phyloP scores from a whole-genome alignment of 2,329 filamentous ascomycete species.

The Byssochlamys sp. region DNA sequence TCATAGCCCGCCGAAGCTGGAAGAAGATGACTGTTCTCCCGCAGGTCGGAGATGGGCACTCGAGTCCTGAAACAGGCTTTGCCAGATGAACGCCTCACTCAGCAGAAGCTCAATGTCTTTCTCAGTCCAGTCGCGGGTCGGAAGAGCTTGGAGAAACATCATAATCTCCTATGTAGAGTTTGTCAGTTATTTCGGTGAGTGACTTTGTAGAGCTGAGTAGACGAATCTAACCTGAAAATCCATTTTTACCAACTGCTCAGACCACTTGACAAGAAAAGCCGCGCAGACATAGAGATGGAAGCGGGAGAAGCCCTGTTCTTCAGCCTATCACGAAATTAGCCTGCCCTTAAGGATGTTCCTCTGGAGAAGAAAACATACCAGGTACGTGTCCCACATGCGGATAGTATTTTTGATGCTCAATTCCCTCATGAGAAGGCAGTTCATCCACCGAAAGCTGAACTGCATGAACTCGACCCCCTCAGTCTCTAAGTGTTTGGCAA shows the following conservation, averaged over 20 bases:
- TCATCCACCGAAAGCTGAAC: slow-evolving; percentile 99
- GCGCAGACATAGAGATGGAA: slow-evolving; percentile 98
- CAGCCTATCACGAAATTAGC: slow-evolving; percentile 52
- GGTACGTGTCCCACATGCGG: slow-evolving; percentile 98
- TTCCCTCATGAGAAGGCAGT: slow-evolving; percentile 94
- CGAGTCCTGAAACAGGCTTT: slow-evolving; percentile 90
- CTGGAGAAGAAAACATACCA: slow-evolving; percentile 47
- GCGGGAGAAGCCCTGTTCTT: slow-evolving; percentile 95
- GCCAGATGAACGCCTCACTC: slow-evolving; percentile 97
- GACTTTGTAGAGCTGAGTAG: neutral
- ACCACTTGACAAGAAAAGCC: slow-evolving; percentile 97
- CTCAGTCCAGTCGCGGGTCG: slow-evolving; percentile 88
- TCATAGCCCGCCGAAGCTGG: slow-evolving; percentile 16
- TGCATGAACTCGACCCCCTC: slow-evolving; percentile 97
- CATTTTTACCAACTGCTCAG: slow-evolving; percentile 87
- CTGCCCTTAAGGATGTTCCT: slow-evolving; percentile 7
- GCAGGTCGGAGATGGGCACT: slow-evolving; percentile 63
- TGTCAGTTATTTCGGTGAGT: neutral
- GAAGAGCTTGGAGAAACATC: slow-evolving; percentile 96
- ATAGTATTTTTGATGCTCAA: slow-evolving; percentile 94
- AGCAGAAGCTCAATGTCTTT: slow-evolving; percentile 94
- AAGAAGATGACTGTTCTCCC: slow-evolving; percentile 20
- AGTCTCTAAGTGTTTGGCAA: slow-evolving; percentile 79
- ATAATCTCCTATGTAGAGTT: slow-evolving; percentile 68
- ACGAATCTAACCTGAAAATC: slow-evolving; percentile 58